phyloP scores from a whole-genome alignment of 805 yeast species.

The Maudiozyma bulderi region DNA sequence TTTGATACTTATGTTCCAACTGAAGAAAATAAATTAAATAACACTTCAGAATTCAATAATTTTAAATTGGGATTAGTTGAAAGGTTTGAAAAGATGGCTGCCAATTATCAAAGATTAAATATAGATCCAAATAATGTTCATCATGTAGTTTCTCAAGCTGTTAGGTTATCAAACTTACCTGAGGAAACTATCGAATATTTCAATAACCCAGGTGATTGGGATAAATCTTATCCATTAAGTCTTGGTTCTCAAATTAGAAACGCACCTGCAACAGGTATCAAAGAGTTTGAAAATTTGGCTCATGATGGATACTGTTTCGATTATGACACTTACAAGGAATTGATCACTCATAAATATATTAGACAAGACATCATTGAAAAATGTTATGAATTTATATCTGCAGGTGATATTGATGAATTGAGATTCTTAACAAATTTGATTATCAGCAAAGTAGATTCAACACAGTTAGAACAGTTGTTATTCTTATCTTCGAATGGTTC shows the following conservation, averaged over 20 bases:
- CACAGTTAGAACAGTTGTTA: slow-evolving; percentile 6
- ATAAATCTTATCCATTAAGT: slow-evolving; percentile 24
- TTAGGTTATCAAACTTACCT: slow-evolving; percentile 17
- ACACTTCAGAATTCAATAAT: slow-evolving; percentile 10
- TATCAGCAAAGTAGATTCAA: slow-evolving; percentile 5
- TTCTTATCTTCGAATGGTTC: not conserved
- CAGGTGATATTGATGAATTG: slow-evolving; percentile 13
- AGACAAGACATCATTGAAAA: slow-evolving; percentile 14
- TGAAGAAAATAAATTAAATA: not conserved
- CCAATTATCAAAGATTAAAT: slow-evolving; percentile 19
- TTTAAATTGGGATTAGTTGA: slow-evolving; percentile 26
- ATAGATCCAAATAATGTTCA: slow-evolving; percentile 20
- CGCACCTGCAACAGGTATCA: slow-evolving; percentile 18
- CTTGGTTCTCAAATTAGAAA: slow-evolving; percentile 21
- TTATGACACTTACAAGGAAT: slow-evolving; percentile 25
- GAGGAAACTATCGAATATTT: slow-evolving; percentile 18
- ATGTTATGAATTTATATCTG: slow-evolving; percentile 5
- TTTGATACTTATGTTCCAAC: slow-evolving; percentile 16
- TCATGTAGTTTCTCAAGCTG: slow-evolving; percentile 22
- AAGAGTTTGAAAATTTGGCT: slow-evolving; percentile 18
- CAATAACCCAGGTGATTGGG: slow-evolving; percentile 28
- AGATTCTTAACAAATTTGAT: slow-evolving; percentile 15
- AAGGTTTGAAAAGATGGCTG: slow-evolving; percentile 19
- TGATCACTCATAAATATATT: slow-evolving; percentile 13
- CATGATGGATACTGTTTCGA: slow-evolving; percentile 25